These are phyloP conservation scores for Cicer pinnatifidum DNA, from an alignment of 306 rosid genomes.

Conservation along the genomic window DNA sequence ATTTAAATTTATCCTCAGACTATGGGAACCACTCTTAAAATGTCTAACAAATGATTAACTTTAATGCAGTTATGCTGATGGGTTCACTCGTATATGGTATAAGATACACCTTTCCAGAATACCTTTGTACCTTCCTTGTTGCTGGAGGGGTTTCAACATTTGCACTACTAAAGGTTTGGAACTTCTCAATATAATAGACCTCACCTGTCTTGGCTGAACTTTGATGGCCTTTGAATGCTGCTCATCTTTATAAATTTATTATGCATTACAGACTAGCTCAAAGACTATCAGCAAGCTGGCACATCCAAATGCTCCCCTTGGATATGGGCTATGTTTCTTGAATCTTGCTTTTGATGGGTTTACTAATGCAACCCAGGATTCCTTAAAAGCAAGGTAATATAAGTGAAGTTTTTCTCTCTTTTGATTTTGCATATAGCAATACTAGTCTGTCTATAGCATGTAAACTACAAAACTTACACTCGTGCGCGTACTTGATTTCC, in stretches of 20 bases:
- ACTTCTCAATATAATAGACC: slow-evolving; percentile 21
- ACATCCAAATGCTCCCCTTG: slow-evolving; percentile 95
- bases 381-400: slow-evolving; percentile 72
- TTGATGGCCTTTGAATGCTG: slow-evolving; percentile 15
- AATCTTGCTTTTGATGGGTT: slow-evolving; percentile 99
- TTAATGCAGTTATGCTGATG: slow-evolving; percentile 95
- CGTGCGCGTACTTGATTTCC: slow-evolving; percentile 1
- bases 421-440: neutral
- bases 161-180: slow-evolving; percentile 85
- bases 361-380: slow-evolving; percentile 99
- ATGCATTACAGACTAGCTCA: slow-evolving; percentile 81
- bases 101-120: slow-evolving; percentile 78
- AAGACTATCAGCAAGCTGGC: slow-evolving; percentile 91
- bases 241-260: slow-evolving; percentile 34
- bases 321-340: slow-evolving; percentile 89
- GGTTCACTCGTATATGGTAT: slow-evolving; percentile 84
- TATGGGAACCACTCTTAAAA: slow-evolving; percentile 16
- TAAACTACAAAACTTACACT: slow-evolving; percentile 10
- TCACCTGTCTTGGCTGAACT: slow-evolving; percentile 12
- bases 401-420: slow-evolving; percentile 23
- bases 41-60: slow-evolving; percentile 41
- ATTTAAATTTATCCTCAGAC: slow-evolving; percentile 10
- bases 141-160: slow-evolving; percentile 97
- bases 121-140: slow-evolving; percentile 84
- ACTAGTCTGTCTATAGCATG: slow-evolving; percentile 29